phyloP scores from a whole-genome alignment of 371 early-diverging fungal genomes.

The Mucor ambiguus region DNA sequence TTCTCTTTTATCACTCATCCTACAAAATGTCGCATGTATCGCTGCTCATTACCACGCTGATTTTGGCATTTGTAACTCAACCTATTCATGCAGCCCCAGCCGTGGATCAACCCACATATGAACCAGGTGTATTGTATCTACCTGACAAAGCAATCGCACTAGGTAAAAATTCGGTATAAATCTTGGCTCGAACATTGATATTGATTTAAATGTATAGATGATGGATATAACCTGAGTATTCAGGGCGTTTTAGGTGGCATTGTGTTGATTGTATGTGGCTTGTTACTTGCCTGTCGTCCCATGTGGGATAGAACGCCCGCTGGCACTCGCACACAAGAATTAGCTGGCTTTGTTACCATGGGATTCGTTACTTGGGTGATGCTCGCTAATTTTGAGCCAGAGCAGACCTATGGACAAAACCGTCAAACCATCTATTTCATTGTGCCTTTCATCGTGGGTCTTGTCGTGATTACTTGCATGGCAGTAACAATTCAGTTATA shows the following conservation, averaged over 20 bases:
- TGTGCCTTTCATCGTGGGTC: constrained; percentile 51
- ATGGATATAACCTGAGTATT: constrained; percentile 49
- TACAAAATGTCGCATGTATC: not conserved
- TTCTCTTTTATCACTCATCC: not conserved
- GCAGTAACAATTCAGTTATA: constrained; percentile 41
- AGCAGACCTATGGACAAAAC: constrained; percentile 31
- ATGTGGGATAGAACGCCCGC: constrained; percentile 26
- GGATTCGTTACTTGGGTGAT: constrained; percentile 55
- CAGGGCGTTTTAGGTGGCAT: constrained; percentile 64
- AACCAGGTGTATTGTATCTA: constrained; percentile 34
- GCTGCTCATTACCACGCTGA: not conserved
- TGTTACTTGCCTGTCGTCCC: constrained; percentile 61
- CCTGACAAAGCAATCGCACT: constrained; percentile 38
- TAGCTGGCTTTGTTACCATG: constrained; percentile 35
- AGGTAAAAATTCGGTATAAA: constrained; percentile 17
- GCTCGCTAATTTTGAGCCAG: constrained; percentile 57
- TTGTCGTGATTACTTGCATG: constrained; percentile 22
- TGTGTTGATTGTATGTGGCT: constrained; percentile 61
- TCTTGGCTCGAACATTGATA: too few relatives aligned
- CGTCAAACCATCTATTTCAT: constrained; percentile 51
- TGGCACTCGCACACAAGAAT: constrained; percentile 62
- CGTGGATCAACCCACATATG: constrained; percentile 18
- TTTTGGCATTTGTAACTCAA: not conserved
- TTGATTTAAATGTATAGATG: constrained; percentile 24
- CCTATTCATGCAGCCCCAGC: constrained; percentile 8